Percentiles rank a stretch among this genome's conserved stretches.
Conservation (phyloP, 2,329 filamentous ascomycete species). For the Hypoxylon rubiginosum region DNA sequence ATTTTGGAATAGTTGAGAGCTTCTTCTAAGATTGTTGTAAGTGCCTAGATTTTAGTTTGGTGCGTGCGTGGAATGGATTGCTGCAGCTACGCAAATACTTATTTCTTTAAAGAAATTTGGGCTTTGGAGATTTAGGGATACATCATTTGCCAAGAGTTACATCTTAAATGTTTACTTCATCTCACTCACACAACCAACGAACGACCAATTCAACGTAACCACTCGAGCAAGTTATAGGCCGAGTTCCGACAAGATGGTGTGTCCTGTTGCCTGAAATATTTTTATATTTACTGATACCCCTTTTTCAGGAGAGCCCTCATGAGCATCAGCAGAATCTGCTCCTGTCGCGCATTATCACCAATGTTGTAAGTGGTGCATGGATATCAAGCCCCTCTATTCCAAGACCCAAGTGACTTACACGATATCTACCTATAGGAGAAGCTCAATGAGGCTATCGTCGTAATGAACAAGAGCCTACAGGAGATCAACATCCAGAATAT, state of each 20-base stretch:
- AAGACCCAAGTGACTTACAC: constrained; percentile 25
- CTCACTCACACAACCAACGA: not conserved
- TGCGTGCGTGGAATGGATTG: not conserved
- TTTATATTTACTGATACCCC: constrained; percentile 26
- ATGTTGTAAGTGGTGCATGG: constrained; percentile 77
- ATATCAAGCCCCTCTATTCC: constrained; percentile 28
- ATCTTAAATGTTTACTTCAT: not conserved
- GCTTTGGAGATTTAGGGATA: not conserved
- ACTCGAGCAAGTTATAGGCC: constrained; percentile 6
- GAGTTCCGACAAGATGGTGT: constrained; percentile 43
- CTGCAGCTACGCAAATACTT: not conserved
- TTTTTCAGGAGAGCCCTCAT: constrained; percentile 87
- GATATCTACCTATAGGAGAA: constrained; percentile 77
- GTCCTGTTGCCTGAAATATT: not conserved
- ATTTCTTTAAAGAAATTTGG: not conserved
- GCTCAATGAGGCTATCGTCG: constrained; percentile 91
- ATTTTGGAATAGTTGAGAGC: constrained; percentile 27
- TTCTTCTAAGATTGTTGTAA: not conserved
- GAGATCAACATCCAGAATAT: constrained; percentile 99
- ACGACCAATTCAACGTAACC: constrained; percentile 1
- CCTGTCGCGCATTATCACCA: constrained; percentile 94
- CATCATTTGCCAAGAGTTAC: not conserved
- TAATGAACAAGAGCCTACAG: constrained; percentile 94
- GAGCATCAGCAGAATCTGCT: constrained; percentile 97
- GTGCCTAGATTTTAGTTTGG: not conserved